These are phyloP conservation scores for Mycena floridula DNA, from an alignment of 768 basidiomycete species.

Conservation along the genomic window DNA sequence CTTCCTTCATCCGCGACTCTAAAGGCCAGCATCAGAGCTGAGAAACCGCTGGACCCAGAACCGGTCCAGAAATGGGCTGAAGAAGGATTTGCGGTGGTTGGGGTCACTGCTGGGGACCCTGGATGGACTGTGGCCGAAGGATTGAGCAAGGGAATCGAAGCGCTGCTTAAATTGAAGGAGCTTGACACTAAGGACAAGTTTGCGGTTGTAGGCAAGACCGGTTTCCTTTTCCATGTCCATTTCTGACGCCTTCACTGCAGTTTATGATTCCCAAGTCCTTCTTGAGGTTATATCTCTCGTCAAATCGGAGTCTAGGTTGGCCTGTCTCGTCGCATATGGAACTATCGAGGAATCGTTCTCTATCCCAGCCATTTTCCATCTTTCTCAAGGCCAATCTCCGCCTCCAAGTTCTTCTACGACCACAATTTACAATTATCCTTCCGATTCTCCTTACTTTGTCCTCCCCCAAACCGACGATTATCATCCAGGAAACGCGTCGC, in stretches of 20 bases:
- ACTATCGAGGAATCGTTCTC: constrained; percentile 13
- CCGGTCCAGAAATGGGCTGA: constrained; percentile 49
- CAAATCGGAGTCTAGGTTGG: constrained; percentile 23
- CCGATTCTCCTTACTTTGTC: constrained; percentile 33
- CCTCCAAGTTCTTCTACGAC: constrained; percentile 15
- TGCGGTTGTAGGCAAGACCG: constrained; percentile 35
- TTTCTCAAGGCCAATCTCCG: constrained; percentile 20
- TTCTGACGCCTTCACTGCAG: constrained; percentile 11
- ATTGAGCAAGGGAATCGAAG: constrained; percentile 27
- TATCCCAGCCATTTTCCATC: constrained; percentile 32
- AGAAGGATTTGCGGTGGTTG: constrained; percentile 45
- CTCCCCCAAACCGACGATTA: constrained; percentile 36
- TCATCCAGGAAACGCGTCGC: constrained; percentile 32
- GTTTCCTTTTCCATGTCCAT: neutral
- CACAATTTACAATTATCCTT: constrained; percentile 23
- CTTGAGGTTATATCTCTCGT: constrained; percentile 21
- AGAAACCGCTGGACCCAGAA: constrained; percentile 37
- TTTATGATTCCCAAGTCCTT: constrained; percentile 27
- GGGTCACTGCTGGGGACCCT: constrained; percentile 19
- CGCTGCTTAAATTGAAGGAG: constrained; percentile 27
- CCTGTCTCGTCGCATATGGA: constrained; percentile 33
- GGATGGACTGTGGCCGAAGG: constrained; percentile 18
- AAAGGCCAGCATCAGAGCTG: constrained; percentile 12
- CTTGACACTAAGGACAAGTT: constrained; percentile 39
- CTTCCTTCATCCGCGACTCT: constrained; percentile 26